Percentiles rank a stretch among this genome's conserved stretches.
Evolutionary conservation across 441 rosid genomes (phyloP).

Genomic region (Mallotus repandus): DNA sequence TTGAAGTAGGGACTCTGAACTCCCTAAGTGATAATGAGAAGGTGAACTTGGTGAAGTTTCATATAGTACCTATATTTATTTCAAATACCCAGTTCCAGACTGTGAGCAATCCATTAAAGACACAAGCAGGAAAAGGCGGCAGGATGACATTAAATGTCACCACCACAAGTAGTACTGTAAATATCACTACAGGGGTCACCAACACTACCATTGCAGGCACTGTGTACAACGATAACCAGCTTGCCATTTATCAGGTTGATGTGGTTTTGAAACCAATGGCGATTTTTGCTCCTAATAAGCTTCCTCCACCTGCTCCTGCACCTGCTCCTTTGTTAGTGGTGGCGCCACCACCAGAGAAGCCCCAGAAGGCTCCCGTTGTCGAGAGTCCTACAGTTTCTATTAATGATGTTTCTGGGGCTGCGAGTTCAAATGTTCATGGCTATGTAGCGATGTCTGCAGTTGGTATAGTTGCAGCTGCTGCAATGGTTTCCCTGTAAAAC

Average conservation of each 20-base stretch:
- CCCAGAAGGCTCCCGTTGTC: constrained; percentile 39
- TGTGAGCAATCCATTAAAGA: constrained; percentile 70
- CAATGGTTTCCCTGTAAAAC: constrained; percentile 6
- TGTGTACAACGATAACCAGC: constrained; percentile 68
- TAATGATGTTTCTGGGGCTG: constrained; percentile 45
- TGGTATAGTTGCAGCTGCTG: constrained; percentile 20
- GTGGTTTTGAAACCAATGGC: constrained; percentile 65
- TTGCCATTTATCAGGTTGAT: constrained; percentile 78
- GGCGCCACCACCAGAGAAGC: constrained; percentile 61
- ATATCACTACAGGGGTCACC: constrained; percentile 65
- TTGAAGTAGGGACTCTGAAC: constrained; percentile 64
- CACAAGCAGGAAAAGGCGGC: constrained; percentile 68
- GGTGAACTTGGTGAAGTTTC: constrained; percentile 65
- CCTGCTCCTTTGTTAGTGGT: neutral
- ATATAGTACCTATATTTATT: constrained; percentile 53
- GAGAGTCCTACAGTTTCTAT: constrained; percentile 37
- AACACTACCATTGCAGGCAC: constrained; percentile 67
- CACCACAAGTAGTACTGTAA: constrained; percentile 57
- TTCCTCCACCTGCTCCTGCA: constrained; percentile 51
- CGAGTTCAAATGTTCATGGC: constrained; percentile 13
- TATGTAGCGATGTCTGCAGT: constrained; percentile 22
- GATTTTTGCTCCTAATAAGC: constrained; percentile 49
- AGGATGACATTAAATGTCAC: constrained; percentile 64
- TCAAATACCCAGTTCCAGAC: constrained; percentile 67
- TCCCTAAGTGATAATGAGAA: constrained; percentile 57